Evolutionary conservation across 2,329 filamentous ascomycete species (phyloP).

Genomic region (Hypocreales sp.): DNA sequence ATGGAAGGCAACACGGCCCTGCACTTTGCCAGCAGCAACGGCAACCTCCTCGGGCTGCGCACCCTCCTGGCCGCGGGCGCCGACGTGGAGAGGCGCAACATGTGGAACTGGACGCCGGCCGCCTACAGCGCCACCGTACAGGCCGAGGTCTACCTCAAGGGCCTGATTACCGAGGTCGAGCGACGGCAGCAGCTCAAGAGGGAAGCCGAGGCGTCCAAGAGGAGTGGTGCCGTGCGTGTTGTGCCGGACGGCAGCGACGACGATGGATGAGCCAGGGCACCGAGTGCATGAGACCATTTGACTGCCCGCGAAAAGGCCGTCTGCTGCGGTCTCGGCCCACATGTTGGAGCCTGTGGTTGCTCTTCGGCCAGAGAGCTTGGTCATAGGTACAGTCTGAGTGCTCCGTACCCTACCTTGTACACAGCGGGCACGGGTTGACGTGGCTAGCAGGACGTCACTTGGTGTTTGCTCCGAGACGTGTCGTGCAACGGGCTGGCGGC

Average conservation of each 20-base stretch:
- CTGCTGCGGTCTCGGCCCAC: too few relatives aligned
- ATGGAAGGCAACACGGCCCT: constrained; percentile 70
- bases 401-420: too few relatives aligned
- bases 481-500: too few relatives aligned
- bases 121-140: constrained; percentile 70
- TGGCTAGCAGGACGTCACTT: too few relatives aligned
- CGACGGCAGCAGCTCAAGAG: constrained; percentile 30
- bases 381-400: too few relatives aligned
- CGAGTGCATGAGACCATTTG: too few relatives aligned
- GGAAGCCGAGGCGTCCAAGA: constrained; percentile 23
- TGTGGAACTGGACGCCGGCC: constrained; percentile 70
- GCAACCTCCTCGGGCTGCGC: constrained; percentile 61
- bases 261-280: constrained; percentile 19
- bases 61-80: constrained; percentile 68
- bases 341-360: too few relatives aligned
- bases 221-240: constrained; percentile 26
- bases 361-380: too few relatives aligned
- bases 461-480: too few relatives aligned
- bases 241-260: constrained; percentile 24
- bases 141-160: constrained; percentile 73
- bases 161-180: constrained; percentile 56
- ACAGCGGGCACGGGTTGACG: too few relatives aligned
- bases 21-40: constrained; percentile 73
- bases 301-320: too few relatives aligned
- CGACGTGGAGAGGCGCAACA: constrained; percentile 55